These are phyloP conservation scores for Inga laurina DNA, from an alignment of 306 rosid species.

Conservation along the genomic window DNA sequence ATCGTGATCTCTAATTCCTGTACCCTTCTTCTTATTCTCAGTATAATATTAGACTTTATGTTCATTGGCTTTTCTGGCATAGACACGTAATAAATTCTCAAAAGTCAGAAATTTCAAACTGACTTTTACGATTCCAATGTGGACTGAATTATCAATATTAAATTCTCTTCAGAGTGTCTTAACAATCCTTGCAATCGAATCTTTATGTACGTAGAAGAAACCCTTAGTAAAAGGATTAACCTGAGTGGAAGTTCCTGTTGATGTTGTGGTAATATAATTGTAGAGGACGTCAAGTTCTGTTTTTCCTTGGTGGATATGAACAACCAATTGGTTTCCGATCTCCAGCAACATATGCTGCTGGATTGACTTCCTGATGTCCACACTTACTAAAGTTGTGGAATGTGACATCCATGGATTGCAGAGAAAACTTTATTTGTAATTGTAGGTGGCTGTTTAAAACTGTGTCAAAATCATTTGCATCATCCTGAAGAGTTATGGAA, in stretches of 20 bases:
- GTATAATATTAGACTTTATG: background rate
- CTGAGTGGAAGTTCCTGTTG: slow-evolving; percentile 16
- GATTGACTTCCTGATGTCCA: slow-evolving; percentile 5
- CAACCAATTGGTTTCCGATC: slow-evolving; percentile 3
- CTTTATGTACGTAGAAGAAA: background rate
- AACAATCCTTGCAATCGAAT: slow-evolving; percentile 12
- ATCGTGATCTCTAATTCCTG: background rate
- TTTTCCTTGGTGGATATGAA: slow-evolving; percentile 13
- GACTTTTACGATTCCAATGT: slow-evolving; percentile 11
- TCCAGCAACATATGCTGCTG: background rate
- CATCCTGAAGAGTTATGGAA: slow-evolving; percentile 10
- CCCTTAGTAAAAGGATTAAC: slow-evolving; percentile 10
- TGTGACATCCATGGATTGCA: background rate
- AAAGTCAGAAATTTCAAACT: background rate
- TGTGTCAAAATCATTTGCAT: slow-evolving; percentile 16
- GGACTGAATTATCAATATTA: background rate
- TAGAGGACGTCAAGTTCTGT: background rate
- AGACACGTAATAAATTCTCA: slow-evolving; percentile 1
- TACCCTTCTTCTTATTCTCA: background rate
- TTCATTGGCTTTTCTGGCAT: slow-evolving; percentile 14
- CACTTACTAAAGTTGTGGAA: slow-evolving; percentile 1
- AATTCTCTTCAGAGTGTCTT: slow-evolving; percentile 10
- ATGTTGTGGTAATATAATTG: background rate
- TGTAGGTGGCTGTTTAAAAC: background rate
- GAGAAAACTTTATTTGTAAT: background rate